Percentiles rank a stretch among this genome's conserved stretches.
Evolutionary conservation across 148 eudicot genomes (phyloP).

Genomic region (Vaccinium corymbosum): DNA sequence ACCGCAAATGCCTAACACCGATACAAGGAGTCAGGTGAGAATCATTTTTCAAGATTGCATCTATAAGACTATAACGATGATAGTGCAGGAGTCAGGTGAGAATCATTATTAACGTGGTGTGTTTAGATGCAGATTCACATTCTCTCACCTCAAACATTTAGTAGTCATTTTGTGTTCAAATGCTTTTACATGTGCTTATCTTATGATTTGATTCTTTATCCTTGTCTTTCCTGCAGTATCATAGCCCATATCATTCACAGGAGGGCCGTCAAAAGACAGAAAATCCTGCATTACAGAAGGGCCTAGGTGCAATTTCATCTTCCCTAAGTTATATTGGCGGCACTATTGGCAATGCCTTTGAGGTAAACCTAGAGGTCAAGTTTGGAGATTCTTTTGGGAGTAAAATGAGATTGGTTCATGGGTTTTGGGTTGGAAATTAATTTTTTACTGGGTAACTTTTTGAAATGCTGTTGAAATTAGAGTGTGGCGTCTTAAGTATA

Average conservation of each 20-base stretch:
- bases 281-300: conserved; percentile 53
- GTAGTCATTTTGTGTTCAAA: background rate
- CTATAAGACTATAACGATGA: background rate
- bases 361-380: conserved; percentile 42
- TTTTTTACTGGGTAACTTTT: background rate
- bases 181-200: background rate
- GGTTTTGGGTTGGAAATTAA: background rate
- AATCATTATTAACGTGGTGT: background rate
- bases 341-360: conserved; percentile 69
- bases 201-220: conserved; percentile 4
- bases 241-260: conserved; percentile 24
- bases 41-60: background rate
- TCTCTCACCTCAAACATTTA: background rate
- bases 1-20: background rate
- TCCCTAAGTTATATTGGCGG: conserved; percentile 64
- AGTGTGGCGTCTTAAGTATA: background rate
- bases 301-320: conserved; percentile 64
- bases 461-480: background rate
- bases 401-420: conserved; percentile 2
- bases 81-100: too few species aligned
- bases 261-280: conserved; percentile 44
- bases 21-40: conserved; percentile 38
- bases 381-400: background rate
- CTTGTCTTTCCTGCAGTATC: conserved; percentile 30
- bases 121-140: background rate